phyloP scores from a whole-genome alignment of 2,329 filamentous ascomycete species.

The Paradendryphiella salina region DNA sequence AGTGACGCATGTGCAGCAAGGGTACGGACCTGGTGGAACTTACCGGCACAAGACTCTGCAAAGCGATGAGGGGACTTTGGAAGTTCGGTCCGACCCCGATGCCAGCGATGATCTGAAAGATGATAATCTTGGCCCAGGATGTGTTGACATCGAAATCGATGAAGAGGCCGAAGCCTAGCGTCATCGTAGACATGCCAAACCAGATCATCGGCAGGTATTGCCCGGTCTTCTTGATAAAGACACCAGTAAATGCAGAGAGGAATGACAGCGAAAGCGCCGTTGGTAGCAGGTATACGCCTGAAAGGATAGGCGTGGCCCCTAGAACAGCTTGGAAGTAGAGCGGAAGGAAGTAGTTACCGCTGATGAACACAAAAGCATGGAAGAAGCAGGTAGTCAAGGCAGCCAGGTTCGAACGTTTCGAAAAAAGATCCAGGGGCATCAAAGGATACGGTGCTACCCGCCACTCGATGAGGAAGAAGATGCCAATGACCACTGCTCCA shows the following conservation, averaged over 20 bases:
- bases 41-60: conserved; percentile 64
- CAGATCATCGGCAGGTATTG: conserved; percentile 49
- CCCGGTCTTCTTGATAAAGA: conserved; percentile 55
- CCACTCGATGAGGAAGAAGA: conserved; percentile 75
- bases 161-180: conserved; percentile 46
- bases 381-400: conserved; percentile 68
- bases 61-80: conserved; percentile 68
- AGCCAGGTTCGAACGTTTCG: conserved; percentile 65
- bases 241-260: conserved; percentile 60
- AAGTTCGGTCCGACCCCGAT: conserved; percentile 66
- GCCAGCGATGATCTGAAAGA: conserved; percentile 47
- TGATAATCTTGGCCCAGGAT: conserved; percentile 47
- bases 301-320: conserved; percentile 68
- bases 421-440: conserved; percentile 74
- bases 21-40: conserved; percentile 12
- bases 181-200: conserved; percentile 45
- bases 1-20: conserved; percentile 1
- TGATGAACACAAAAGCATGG: conserved; percentile 78
- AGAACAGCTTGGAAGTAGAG: conserved; percentile 82
- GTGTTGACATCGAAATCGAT: conserved; percentile 41
- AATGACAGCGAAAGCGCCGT: conserved; percentile 69
- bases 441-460: conserved; percentile 75
- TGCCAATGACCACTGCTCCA: conserved; percentile 62
- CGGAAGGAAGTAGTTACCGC: conserved; percentile 76
- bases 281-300: conserved; percentile 74